phyloP scores from a whole-genome alignment of 2,329 filamentous ascomycete species.

The Pleurostoma richardsiae region DNA sequence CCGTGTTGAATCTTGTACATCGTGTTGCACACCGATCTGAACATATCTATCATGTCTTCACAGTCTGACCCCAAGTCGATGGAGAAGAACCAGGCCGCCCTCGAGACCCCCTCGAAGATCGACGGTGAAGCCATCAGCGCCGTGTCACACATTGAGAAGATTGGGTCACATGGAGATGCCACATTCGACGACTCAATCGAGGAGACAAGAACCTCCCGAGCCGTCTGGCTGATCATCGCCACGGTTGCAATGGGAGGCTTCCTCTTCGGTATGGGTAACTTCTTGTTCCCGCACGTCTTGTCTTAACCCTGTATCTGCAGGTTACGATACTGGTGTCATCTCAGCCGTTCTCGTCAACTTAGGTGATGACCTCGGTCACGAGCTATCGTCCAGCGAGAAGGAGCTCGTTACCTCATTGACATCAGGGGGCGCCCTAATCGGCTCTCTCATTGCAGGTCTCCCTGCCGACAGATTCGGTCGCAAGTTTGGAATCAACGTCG shows the following conservation, averaged over 20 bases:
- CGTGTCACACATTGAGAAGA: not conserved
- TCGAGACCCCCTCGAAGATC: too few species aligned
- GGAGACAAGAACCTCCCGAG: conserved; percentile 14
- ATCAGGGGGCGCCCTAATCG: conserved; percentile 35
- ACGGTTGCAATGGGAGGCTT: conserved; percentile 20
- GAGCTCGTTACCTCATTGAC: conserved; percentile 40
- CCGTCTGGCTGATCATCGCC: conserved; percentile 19
- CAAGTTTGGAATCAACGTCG: conserved; percentile 1
- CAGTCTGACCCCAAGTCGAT: too few species aligned
- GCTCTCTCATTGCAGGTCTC: conserved; percentile 29
- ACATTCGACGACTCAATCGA: conserved; percentile 18
- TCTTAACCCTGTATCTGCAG: conserved; percentile 7
- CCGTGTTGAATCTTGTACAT: too few species aligned
- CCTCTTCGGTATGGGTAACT: conserved; percentile 14
- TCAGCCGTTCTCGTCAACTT: conserved; percentile 39
- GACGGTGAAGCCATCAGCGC: not conserved
- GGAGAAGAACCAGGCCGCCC: too few species aligned
- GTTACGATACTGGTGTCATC: conserved; percentile 45
- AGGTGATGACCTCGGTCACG: conserved; percentile 24
- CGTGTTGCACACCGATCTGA: too few species aligned
- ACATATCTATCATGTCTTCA: too few species aligned
- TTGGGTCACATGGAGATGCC: not conserved
- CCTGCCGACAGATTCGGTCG: conserved; percentile 26
- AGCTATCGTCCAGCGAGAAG: conserved; percentile 30
- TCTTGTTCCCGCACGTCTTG: too few species aligned